Conservation (phyloP, 305 asterid genomes). For the Solanum chacoense region DNA sequence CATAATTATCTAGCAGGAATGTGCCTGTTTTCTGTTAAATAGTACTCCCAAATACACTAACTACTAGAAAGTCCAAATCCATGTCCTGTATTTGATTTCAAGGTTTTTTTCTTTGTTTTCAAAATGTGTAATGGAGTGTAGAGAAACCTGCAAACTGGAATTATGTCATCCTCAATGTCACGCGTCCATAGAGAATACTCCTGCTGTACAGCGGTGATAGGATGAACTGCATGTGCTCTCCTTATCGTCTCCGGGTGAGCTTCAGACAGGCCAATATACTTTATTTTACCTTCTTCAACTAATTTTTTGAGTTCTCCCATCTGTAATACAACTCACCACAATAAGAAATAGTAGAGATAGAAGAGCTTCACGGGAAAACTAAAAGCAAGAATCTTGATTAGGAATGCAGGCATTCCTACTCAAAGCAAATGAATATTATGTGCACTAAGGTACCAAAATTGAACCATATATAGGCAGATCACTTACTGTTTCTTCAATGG, state of each 20-base stretch:
- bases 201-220: slow-evolving; percentile 49
- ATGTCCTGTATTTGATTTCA: background rate
- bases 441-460: background rate
- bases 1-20: background rate
- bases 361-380: background rate
- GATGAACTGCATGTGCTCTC: slow-evolving; percentile 67
- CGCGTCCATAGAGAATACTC: slow-evolving; percentile 62
- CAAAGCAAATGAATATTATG: background rate
- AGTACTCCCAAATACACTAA: background rate
- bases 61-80: background rate
- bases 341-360: background rate
- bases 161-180: slow-evolving; percentile 42
- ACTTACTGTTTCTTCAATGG: slow-evolving; percentile 45
- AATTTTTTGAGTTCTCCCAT: slow-evolving; percentile 27
- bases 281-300: slow-evolving; percentile 64
- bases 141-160: slow-evolving; percentile 52
- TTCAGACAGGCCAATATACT: slow-evolving; percentile 59
- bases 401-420: background rate
- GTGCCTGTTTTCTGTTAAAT: background rate
- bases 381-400: background rate
- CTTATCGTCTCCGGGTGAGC: slow-evolving; percentile 51
- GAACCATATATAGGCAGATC: background rate
- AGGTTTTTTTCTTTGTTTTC: background rate
- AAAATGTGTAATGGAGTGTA: background rate
- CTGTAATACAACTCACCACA: background rate